A percentile compares a stretch with the other conserved stretches of the same genome.
These are phyloP conservation scores for Xenosphaeropsis pyriputrescens DNA, from an alignment of 2,329 filamentous ascomycete genomes.

Conservation along the genomic window DNA sequence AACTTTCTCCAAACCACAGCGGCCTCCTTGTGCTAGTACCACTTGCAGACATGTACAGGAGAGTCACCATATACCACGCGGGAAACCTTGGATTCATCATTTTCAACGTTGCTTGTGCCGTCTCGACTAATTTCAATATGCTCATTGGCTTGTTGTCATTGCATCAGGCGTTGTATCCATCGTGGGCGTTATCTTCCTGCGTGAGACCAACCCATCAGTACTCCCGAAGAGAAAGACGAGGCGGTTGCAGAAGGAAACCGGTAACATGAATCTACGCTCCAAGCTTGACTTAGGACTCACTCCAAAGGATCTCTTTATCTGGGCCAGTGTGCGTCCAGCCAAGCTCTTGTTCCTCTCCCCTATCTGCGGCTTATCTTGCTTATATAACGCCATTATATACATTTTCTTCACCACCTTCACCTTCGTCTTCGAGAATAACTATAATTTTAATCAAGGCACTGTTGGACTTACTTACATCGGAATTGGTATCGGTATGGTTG, in stretches of 20 bases:
- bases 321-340: not conserved
- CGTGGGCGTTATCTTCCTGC: not conserved
- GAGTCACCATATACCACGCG: conserved; percentile 22
- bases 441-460: conserved; percentile 22
- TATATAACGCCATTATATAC: conserved; percentile 32
- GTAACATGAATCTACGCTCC: conserved; percentile 12
- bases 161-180: conserved; percentile 5
- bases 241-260: conserved; percentile 27
- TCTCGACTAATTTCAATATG: conserved; percentile 31
- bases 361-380: conserved; percentile 27
- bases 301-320: not conserved
- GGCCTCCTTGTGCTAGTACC: conserved; percentile 35
- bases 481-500: conserved; percentile 21
- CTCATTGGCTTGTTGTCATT: conserved; percentile 28
- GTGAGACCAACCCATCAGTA: not conserved
- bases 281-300: not conserved
- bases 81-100: conserved; percentile 34
- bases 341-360: not conserved
- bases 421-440: conserved; percentile 27
- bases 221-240: not conserved
- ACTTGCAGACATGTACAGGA: conserved; percentile 40
- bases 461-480: conserved; percentile 24
- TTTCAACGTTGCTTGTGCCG: conserved; percentile 45
- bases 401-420: conserved; percentile 33
- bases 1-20: too few relatives aligned